Evolutionary conservation across 2,329 filamentous ascomycete species (phyloP).

Genomic region (Alternaria alternata): DNA sequence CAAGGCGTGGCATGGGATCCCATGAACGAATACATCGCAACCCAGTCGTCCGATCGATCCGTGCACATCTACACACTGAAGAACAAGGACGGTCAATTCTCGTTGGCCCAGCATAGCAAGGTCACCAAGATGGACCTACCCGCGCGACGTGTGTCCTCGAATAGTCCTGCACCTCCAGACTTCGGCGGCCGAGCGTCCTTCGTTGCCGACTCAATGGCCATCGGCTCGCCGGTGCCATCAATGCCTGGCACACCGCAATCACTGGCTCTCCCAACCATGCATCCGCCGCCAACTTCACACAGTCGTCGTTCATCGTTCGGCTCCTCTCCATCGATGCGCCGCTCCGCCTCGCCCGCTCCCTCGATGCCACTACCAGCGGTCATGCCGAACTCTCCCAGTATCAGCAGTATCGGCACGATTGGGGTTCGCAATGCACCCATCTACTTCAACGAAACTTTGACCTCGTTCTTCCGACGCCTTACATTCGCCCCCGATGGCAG

Average conservation of each 20-base stretch:
- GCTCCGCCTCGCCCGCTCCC: constrained; percentile 91
- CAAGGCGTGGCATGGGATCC: constrained; percentile 99
- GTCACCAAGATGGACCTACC: constrained; percentile 95
- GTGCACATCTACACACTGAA: constrained; percentile 97
- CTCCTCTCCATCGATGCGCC: constrained; percentile 76
- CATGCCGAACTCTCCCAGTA: constrained; percentile 91
- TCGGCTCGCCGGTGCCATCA: constrained; percentile 85
- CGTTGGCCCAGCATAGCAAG: constrained; percentile 78
- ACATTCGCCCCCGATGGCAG: constrained; percentile 97
- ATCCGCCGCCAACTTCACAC: constrained; percentile 89
- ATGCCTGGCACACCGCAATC: constrained; percentile 94
- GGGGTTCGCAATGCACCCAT: constrained; percentile 82
- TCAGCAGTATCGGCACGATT: constrained; percentile 59
- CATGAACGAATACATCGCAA: constrained; percentile 96
- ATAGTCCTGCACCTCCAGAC: constrained; percentile 90
- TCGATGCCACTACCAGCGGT: constrained; percentile 94
- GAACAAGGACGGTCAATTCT: constrained; percentile 95
- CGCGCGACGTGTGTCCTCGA: constrained; percentile 85
- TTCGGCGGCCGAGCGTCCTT: constrained; percentile 73
- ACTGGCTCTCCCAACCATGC: constrained; percentile 84
- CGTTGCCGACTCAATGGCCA: constrained; percentile 60
- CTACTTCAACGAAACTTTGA: constrained; percentile 95
- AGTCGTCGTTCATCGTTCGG: constrained; percentile 94
- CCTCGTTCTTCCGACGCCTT: constrained; percentile 92
- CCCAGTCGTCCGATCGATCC: constrained; percentile 96